Evolutionary conservation across 2,329 filamentous ascomycete species (phyloP), one percentile per base, ranked within the genome.

Genomic region (Clarireedia monteithiana): DNA sequence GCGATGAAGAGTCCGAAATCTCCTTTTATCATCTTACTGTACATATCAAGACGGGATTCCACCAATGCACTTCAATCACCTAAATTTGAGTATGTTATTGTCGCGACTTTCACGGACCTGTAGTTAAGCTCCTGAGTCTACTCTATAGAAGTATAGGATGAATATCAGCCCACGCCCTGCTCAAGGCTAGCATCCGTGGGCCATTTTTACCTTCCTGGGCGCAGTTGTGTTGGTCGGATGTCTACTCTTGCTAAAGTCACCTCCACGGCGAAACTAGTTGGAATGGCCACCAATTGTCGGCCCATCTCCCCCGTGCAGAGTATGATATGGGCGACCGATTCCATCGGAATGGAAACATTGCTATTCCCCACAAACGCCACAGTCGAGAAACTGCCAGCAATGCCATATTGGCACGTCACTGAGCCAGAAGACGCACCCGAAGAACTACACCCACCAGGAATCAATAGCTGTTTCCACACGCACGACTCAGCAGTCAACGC

Each of bases 311-410:
- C 66, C 50, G 59, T 67, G 42, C 66, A 65, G 58, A 65, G 63
- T 47, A 67, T 67, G 65, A 65, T 68, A 56, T 67, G 61, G 62
- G 65, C 66, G 23, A 66, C 63, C 46, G 64, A 68, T 49, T 39
- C 46, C 14, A 48, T 57, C 12, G 61, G 65, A 23, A 49, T 68
- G 9, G 58, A 63, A 56, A 58, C 58, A 5, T 57, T 67, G 5
- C 62, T 68, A 30, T 64, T 61, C 45, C 63, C 65, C 2, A 53
- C 56, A 34, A 20, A 59, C 26, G 30, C 56, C 4, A 55, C 56
- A 3, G 50, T 60, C 27, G 50, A 52, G 0, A 59, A 58, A 40
- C 52, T 61, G 30, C 38, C 51, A 10, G 26, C 36, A 17, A 9
- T 15, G 23, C 27, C 48, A 14, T 38, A 27, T n/a, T 24, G 26